phyloP scores from a whole-genome alignment of 371 early-diverging fungal genomes.

The Encephalitozoon hellem region DNA sequence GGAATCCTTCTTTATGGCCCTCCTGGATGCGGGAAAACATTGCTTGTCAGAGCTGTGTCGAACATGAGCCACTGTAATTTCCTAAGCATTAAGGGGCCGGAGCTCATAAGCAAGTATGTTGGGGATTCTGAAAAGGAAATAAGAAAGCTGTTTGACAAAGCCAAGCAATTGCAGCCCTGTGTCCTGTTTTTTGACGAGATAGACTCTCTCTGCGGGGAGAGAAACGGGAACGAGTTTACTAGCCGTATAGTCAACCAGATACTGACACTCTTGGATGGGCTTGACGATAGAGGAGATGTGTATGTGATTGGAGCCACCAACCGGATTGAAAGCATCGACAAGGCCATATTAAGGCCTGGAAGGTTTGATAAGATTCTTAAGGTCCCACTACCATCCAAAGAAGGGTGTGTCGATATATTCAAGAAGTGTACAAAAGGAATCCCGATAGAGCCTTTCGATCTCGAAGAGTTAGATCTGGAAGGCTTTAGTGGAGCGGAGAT shows the following conservation, averaged over 20 bases:
- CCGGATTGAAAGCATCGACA: constrained; percentile 83
- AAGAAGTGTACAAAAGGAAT: constrained; percentile 46
- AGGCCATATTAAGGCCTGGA: constrained; percentile 94
- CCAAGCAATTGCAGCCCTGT: constrained; percentile 77
- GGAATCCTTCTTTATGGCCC: constrained; percentile 97
- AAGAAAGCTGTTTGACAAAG: constrained; percentile 87
- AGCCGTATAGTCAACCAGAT: constrained; percentile 88
- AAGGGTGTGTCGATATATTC: constrained; percentile 62
- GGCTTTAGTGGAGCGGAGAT: constrained; percentile 60
- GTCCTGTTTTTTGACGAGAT: constrained; percentile 94
- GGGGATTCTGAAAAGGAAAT: constrained; percentile 96
- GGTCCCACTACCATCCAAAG: constrained; percentile 69
- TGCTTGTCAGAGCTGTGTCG: constrained; percentile 93
- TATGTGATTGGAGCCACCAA: constrained; percentile 91
- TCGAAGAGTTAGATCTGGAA: constrained; percentile 33
- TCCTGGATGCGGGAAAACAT: constrained; percentile 97
- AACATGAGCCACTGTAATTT: constrained; percentile 86
- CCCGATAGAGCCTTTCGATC: constrained; percentile 47
- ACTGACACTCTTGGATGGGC: constrained; percentile 90
- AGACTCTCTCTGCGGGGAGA: constrained; percentile 81
- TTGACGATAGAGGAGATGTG: constrained; percentile 68
- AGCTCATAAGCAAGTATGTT: constrained; percentile 94
- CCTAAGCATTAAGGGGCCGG: constrained; percentile 94
- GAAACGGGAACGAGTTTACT: constrained; percentile 61
- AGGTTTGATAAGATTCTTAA: constrained; percentile 87